phyloP scores from a whole-genome alignment of 768 basidiomycete species.

The Boletus rubropictus region DNA sequence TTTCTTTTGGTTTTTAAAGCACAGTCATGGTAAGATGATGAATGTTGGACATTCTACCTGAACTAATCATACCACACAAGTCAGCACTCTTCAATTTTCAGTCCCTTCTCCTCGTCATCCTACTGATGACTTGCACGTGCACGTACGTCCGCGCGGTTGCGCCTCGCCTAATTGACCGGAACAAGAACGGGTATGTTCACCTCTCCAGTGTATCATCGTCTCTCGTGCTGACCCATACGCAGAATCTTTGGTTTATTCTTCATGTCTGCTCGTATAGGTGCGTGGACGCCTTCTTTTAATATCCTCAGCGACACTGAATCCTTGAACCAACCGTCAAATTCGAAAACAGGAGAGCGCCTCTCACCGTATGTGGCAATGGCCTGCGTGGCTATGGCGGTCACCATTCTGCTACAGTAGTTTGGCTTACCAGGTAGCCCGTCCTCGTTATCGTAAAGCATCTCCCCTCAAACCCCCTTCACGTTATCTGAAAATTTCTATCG shows the following conservation, averaged over 20 bases:
- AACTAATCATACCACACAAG: slow-evolving; percentile 33
- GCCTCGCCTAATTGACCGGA: slow-evolving; percentile 85
- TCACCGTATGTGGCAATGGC: slow-evolving; percentile 95
- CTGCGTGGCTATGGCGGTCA: slow-evolving; percentile 87
- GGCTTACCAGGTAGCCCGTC: not conserved
- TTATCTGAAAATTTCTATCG: not conserved
- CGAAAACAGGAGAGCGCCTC: slow-evolving; percentile 75
- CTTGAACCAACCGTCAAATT: not conserved
- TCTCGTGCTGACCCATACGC: not conserved
- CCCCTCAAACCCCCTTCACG: not conserved
- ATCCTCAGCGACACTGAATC: not conserved
- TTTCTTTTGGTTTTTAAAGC: too few species aligned
- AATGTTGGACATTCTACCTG: not conserved
- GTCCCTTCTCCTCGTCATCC: slow-evolving; percentile 87
- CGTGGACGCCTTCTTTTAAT: slow-evolving; percentile 20
- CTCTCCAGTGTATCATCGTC: not conserved
- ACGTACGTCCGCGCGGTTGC: slow-evolving; percentile 90
- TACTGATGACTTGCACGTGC: slow-evolving; percentile 94
- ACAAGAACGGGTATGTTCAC: slow-evolving; percentile 78
- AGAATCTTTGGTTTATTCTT: slow-evolving; percentile 92
- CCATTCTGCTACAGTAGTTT: slow-evolving; percentile 46
- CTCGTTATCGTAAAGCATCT: not conserved
- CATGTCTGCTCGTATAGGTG: slow-evolving; percentile 95
- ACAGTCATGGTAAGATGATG: slow-evolving; percentile 16
- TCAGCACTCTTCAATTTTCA: slow-evolving; percentile 99